These are phyloP conservation scores for Westerdykella sp. DNA, from an alignment of 2,329 filamentous ascomycete species.

Conservation along the genomic window DNA sequence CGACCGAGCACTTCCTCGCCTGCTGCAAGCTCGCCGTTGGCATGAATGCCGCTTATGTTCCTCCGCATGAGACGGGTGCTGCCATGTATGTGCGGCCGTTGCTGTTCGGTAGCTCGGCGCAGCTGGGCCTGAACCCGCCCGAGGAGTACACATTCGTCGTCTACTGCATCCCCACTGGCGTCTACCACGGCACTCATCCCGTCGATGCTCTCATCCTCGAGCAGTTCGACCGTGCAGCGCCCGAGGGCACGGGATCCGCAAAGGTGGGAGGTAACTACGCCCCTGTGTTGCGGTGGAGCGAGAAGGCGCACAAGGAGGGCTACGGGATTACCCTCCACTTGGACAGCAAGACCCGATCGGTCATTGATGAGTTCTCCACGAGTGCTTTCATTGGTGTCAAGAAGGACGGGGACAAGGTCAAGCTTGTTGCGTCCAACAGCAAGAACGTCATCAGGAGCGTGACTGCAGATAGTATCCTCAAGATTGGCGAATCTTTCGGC, in stretches of 20 bases:
- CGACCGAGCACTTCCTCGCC: slow-evolving; percentile 66
- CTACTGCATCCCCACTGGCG: slow-evolving; percentile 84
- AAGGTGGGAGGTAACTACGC: slow-evolving; percentile 97
- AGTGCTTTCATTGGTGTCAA: slow-evolving; percentile 83
- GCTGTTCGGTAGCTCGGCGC: slow-evolving; percentile 79
- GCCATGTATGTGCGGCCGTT: slow-evolving; percentile 90
- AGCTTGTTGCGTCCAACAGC: slow-evolving; percentile 80
- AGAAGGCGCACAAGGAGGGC: slow-evolving; percentile 69
- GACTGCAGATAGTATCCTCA: slow-evolving; percentile 70
- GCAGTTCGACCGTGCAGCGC: slow-evolving; percentile 89
- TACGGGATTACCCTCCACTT: slow-evolving; percentile 94
- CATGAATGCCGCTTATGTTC: slow-evolving; percentile 85
- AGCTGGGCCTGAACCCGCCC: slow-evolving; percentile 77
- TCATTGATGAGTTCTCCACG: slow-evolving; percentile 94
- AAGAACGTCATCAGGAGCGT: slow-evolving; percentile 82
- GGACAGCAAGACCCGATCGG: slow-evolving; percentile 74
- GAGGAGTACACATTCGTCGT: slow-evolving; percentile 91
- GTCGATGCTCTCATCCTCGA: slow-evolving; percentile 86
- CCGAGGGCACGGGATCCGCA: slow-evolving; percentile 81
- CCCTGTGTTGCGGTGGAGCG: slow-evolving; percentile 81
- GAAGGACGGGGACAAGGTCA: slow-evolving; percentile 55
- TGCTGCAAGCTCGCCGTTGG: slow-evolving; percentile 75
- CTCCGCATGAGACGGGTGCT: slow-evolving; percentile 79
- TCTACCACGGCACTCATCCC: slow-evolving; percentile 85
- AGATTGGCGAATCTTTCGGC: slow-evolving; percentile 70